Evolutionary conservation across 2,329 filamentous ascomycete species (phyloP), one percentile per base, ranked within the genome.

Genomic region (Plenodomus lindquistii): DNA sequence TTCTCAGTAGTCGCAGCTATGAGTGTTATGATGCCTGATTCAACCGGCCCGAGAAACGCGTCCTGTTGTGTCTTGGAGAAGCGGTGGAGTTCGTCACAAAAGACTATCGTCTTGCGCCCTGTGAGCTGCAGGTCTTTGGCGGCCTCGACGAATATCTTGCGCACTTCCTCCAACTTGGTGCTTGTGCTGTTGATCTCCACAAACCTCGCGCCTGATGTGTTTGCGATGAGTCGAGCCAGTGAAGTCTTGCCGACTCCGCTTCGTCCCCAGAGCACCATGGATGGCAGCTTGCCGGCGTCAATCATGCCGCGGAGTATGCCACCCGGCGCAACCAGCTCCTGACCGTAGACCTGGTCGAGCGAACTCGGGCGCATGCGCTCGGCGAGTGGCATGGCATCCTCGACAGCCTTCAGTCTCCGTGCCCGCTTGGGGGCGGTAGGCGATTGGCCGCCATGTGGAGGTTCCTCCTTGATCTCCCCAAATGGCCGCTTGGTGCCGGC

Each of bases 1-100:
- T 99, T 99, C 72, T 99, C 94, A 0, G 94, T 99, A 3, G 94
- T 99, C 6, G 94, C 94, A 10, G 92, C 94, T 52, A 97, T 94
- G 22, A 99, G 79, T 0, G 90, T 97, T 57, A 99, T 87, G 21
- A 89, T 88, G 5, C 94, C 94, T 1, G 86, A 86, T 73, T 99
- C 94, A 18, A 97, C 93, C 0, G 93, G 93, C 15, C 88, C 90
- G 1, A 99, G 78, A 61, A 97, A 97, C 1, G 97, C 88, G 72
- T 97, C 94, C 68, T 99, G 94, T 70, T 97, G 94, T 0, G 86
- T 81, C 74, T 96, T 97, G 60, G 83, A 88, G 77, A 96, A 96
- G 21, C 93, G 79, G 73, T 96, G 91, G 40, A 97, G 94, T 77
- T 97, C 94, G 75, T 99, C 94, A 75, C 93, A 97, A 71, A 99